Evolutionary conservation across 352 stramenopile species (phyloP), one percentile per base, ranked within the genome.

Genomic region (Phytophthora crassamura): DNA sequence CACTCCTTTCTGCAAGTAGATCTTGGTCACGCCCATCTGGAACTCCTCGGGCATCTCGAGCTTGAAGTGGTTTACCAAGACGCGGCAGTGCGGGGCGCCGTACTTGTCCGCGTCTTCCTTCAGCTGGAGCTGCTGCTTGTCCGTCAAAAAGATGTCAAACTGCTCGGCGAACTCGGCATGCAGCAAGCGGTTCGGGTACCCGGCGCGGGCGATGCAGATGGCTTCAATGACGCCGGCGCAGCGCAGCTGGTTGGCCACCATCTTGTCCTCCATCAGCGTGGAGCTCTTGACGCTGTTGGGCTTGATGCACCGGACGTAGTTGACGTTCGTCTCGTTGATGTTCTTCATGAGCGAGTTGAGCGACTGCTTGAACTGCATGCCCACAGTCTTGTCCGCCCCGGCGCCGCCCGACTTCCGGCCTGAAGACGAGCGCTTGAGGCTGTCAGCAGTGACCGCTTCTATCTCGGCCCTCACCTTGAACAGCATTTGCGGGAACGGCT

Each of bases 261-360:
- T 94, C 34, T 75, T 67, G 47, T 77, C 69, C 56, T 95, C 82
- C 8, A 95, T 71, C 10, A 74, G 40, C 2, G 59, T 82, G 12
- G 82, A 36, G 51, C 85, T 91, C 58, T 94, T 93, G 64, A 77
- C 38, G 28, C 76, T 82, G 69, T 95, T 95, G 1, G 88, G 88
- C 50, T 95, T 95, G 68, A 95, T 92, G 74, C 88, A 95, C 1
- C 88, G 85, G 45, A 95, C 78, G 71, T 93, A 95, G 69, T 90
- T 77, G 33, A 88, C 78, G 30, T 87, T 89, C 1, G 85, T 94
- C 47, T 86, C 64, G 55, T 84, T 82, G 57, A 94, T 92, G 36
- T 75, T 89, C 15, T 73, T 73, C 85, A 92, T 94, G 28, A 94
- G 80, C 14, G 77, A 58, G 18, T 80, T 82, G 11, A 93, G 67